Evolutionary conservation across 768 basidiomycete genomes (phyloP), one percentile per base, ranked within the genome.

Genomic region (Kockovaella imperatae): DNA sequence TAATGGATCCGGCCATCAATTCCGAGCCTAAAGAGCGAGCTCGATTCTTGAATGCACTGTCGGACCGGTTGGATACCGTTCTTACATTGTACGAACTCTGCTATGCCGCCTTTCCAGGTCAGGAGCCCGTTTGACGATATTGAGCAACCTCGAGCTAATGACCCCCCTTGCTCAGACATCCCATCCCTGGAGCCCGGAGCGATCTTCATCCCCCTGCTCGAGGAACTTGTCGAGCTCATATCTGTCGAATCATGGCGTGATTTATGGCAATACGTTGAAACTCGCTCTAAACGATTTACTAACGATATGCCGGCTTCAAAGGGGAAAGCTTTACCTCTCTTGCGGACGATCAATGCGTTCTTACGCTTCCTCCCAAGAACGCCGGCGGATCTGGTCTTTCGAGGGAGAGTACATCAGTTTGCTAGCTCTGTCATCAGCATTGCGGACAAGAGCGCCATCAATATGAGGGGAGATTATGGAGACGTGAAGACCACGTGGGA

Each of bases 401-500:
- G 65, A 41, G 65, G 62, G 2, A 35, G 65, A n/a, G 55, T 67
- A 11, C 65, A 67, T 42, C 59, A 64, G 30, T 63, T 63, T 21
- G 62, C 65, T 3, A 63, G 62, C 32, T 58, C 59, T 30, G 62
- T 64, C n/a, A 64, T 67, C 29, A 61, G 57, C 32, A 53, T 67
- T 3, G 62, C 65, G n/a, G 65, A 67, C 44, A 67, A 67, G 57
- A 67, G 65, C 38, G 62, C 65, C 5, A 57, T 67, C 46, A 67
- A 67, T 35, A 53, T 67, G 50, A 29, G 65, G 35, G 65, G 65
- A 21, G 65, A 67, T 30, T 67, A 61, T 48, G 56, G 50, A 11
- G 59, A 64, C 35, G 30, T 64, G 17, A 54, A 59, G 35, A 62
- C 62, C n/a, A 56, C 52, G 3, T 67, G 65, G 65, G 65, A 64